phyloP scores from a whole-genome alignment of 495 filamentous ascomycete genomes.

The Penicillium coprophilum region DNA sequence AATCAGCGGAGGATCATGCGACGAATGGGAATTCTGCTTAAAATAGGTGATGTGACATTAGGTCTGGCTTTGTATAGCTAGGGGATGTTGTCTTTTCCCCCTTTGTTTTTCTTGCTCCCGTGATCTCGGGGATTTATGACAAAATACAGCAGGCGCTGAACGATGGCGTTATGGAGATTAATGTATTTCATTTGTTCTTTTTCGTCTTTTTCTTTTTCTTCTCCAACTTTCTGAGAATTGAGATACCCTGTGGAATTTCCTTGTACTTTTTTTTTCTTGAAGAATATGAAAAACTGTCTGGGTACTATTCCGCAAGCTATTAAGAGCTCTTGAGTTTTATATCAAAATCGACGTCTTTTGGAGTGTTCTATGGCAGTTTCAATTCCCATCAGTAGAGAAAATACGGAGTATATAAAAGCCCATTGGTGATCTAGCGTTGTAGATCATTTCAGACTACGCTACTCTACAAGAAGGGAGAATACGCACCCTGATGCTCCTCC shows the following conservation, averaged over 20 bases:
- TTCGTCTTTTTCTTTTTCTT: not conserved
- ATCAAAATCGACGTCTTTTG: not conserved
- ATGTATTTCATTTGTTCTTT: conserved; percentile 17
- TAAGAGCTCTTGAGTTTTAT: not conserved
- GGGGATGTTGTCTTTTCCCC: not conserved
- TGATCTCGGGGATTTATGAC: conserved; percentile 10
- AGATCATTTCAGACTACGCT: not conserved
- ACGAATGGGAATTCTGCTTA: conserved; percentile 15
- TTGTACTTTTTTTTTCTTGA: conserved; percentile 7
- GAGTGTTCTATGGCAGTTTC: not conserved
- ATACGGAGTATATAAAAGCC: not conserved
- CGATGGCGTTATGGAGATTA: conserved; percentile 28
- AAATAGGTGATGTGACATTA: not conserved
- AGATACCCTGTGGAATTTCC: conserved; percentile 23
- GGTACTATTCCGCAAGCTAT: not conserved
- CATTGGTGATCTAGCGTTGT: not conserved
- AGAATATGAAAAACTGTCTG: not conserved
- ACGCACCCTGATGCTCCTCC: not conserved
- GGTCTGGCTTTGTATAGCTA: conserved; percentile 3
- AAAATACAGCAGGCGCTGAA: conserved; percentile 24
- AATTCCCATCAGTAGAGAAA: no score
- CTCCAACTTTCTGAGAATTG: conserved; percentile 17
- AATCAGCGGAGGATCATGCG: conserved; percentile 30
- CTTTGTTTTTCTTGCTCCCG: not conserved
- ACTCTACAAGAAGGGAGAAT: not conserved